Percentiles rank a stretch among this genome's conserved stretches.
Conservation (phyloP, 2,329 filamentous ascomycete genomes). For the Hymenotorrendiella dingleyae region DNA sequence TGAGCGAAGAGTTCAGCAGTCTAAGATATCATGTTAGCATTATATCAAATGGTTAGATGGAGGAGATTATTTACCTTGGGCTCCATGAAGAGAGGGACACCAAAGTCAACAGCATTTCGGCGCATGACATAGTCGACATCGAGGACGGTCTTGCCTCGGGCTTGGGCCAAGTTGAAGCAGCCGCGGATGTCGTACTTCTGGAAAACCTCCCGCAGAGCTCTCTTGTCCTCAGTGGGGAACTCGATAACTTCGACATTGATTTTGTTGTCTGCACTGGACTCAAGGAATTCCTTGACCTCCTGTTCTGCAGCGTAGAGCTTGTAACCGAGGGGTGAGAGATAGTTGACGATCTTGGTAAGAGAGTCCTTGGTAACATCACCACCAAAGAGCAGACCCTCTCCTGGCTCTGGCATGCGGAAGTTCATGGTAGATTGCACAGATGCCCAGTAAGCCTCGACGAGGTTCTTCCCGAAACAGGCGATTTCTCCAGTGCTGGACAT, state of each 20-base stretch:
- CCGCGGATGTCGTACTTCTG: conserved; percentile 94
- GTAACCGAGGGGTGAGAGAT: conserved; percentile 83
- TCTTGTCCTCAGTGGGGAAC: conserved; percentile 95
- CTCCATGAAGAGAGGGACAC: conserved; percentile 97
- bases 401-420: conserved; percentile 92
- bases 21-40: conserved; percentile 39
- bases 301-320: conserved; percentile 84
- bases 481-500: conserved; percentile 98
- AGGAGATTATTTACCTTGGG: conserved; percentile 64
- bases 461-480: conserved; percentile 94
- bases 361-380: conserved; percentile 68
- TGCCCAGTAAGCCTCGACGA: conserved; percentile 96
- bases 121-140: conserved; percentile 99
- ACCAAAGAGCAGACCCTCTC: conserved; percentile 91
- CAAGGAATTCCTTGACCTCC: conserved; percentile 77
- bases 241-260: conserved; percentile 84
- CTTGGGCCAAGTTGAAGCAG: conserved; percentile 88
- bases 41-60: neutral
- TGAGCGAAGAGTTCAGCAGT: conserved; percentile 93
- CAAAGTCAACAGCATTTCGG: conserved; percentile 96
- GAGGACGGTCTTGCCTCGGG: conserved; percentile 72
- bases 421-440: conserved; percentile 98
- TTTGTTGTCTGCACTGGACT: conserved; percentile 60
- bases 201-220: conserved; percentile 89
- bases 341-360: conserved; percentile 77